Evolutionary conservation across 2,329 filamentous ascomycete species (phyloP).

Genomic region (Ramichloridium luteum): DNA sequence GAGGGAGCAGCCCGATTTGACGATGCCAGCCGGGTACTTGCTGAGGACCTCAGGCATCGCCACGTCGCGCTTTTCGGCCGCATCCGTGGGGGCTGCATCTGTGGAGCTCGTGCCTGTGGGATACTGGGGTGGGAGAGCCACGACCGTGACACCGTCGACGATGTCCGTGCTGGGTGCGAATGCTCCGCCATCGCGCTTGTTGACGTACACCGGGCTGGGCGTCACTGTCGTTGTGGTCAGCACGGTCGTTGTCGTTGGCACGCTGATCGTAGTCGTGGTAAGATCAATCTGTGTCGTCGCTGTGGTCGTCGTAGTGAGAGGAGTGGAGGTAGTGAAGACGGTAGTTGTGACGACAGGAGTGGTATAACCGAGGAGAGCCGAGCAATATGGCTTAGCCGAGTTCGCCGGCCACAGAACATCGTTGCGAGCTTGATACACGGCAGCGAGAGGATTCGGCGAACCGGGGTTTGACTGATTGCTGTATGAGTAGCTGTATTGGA

Average conservation of each 20-base stretch:
- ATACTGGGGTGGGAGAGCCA: too few species aligned
- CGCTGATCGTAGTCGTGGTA: neutral
- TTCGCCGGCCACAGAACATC: neutral
- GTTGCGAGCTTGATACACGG: constrained; percentile 1
- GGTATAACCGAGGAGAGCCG: neutral
- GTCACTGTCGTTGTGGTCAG: too few species aligned
- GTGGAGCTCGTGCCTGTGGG: constrained; percentile 10
- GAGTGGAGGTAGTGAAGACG: neutral
- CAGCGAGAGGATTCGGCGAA: neutral
- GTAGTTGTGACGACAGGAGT: neutral
- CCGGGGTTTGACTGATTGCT: constrained; percentile 7
- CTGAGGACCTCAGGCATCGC: neutral
- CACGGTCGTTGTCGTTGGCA: neutral
- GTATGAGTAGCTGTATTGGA: constrained; percentile 13
- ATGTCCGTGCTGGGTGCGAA: neutral
- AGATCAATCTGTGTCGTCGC: neutral
- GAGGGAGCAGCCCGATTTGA: neutral
- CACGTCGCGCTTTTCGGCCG: neutral
- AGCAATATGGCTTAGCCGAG: neutral
- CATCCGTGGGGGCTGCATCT: neutral
- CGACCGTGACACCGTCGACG: neutral
- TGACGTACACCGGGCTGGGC: neutral
- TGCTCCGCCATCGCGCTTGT: neutral
- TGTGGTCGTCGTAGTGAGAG: neutral
- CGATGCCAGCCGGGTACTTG: neutral